Base-by-base conservation (phyloP, 768 basidiomycete species). In the Leccinum imitatum region DNA sequence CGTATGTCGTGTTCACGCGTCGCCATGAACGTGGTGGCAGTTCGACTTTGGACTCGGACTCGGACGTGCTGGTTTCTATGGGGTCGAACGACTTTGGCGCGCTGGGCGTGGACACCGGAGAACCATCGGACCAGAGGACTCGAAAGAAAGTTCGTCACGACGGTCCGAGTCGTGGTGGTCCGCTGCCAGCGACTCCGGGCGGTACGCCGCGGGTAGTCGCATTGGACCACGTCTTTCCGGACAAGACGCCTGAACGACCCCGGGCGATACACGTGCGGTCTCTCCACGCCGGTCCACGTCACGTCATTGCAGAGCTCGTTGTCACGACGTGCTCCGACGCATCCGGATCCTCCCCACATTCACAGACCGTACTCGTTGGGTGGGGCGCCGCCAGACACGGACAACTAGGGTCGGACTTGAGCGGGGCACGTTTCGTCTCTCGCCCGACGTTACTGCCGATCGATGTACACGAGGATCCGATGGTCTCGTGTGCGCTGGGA, bases 361-460 rank as follows among this genome's bases (percentile, higher is more conserved):
- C 39, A 17, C 72, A 67, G 54, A 63, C 73, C 50, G 27, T 81
- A 13, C 78, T 87, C 6, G 65, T 80, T 13, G 95, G 94, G 7
- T 98, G 95, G 95, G 95, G 95, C 6, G 78, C 86, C 2, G 82
- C 85, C 14, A 79, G 95, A 33, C 93, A 95, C 67, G 93, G 93
- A 4, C 94, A 98, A 69, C 82, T 98, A 2, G 91, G 90, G 4
- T 62, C 70, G 25, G 59, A 71, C 17, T 39, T 27, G 27, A 51
- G 33, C 13, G 57, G 57, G 11, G 44, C 13, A 13, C 66, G 68
- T 9, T 59, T 41, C 37, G 33, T 60, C 6, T 50, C 55, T 4
- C 63, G 60, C 23, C 77, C 78, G 15, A 65, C 46, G 10, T 60
- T 77, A 6, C 66, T 91, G 10, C 60, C 71, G 6, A 48, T 75